Evolutionary conservation across 1,284 basidiomycete genomes (phyloP), one percentile per base, ranked within the genome.

Genomic region (Marasmius fiardii): DNA sequence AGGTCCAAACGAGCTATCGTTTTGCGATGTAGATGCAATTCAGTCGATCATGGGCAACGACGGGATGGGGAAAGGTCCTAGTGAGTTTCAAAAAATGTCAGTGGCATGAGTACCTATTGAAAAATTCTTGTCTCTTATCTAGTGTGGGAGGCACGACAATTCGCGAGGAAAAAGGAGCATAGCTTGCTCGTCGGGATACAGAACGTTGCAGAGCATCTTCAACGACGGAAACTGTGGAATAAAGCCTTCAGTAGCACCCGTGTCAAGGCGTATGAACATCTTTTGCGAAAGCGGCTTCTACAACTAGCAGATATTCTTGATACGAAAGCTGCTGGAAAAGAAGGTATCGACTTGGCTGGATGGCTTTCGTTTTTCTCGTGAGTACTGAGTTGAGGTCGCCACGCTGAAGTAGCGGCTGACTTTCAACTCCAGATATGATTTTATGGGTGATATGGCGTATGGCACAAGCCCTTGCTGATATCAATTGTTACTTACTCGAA

Each of bases 361-460:
- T 44, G 43, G 43, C 11, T 44, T 10, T 20, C 20, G 4, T 44
- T 5, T 4, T 44, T 44, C 18, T 10, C 43, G 43, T 44, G 43
- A 2, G 43, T 44, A 23, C 10, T 44, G n/a, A 20, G 2, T 20
- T 8, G n/a, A 4, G 20, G 20, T 23, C 20, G 18, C 2, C 4
- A 11, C 2, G 11, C 20, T 6, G n/a, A n/a, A 11, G 39, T 11
- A 44, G 11, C 24, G 34, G 33, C 41, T 44, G 44, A 20, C 45
- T 51, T 26, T 34, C 54, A 28, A 35, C 33, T 43, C 28, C 35
- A 56, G 55, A 26, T 57, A 47, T 18, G 55, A 57, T 39, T 57
- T 57, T 31, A 57, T 57, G 55, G 55, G 55, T 18, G 55, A 57
- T 11, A 33, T 57, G 26, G 52, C 51, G 43, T 44, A 44, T 2